Base-by-base conservation (phyloP, 2,329 filamentous ascomycete species). In the Diaporthe sp. region DNA sequence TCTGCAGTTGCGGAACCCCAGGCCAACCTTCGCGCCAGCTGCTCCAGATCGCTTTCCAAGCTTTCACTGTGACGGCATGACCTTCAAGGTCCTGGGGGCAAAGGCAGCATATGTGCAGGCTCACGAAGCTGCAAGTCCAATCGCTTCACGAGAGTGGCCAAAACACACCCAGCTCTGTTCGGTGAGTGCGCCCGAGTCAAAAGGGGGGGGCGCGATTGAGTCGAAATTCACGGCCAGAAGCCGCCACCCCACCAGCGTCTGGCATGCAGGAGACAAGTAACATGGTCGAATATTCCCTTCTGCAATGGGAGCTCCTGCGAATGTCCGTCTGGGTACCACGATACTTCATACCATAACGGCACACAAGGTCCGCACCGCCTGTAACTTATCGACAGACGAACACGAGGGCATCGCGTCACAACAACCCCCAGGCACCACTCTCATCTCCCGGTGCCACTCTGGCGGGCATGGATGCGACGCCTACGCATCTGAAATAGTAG, bases 401-500 rank as follows among this genome's bases (percentile, higher is more conserved):
- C 49, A 70, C 65, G 65, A 70, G 49, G 34, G 34, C 49, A 55
- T 55, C 49, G 49, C 49, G 49, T 42, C 65, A 70, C 65, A 70
- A 42, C 49, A 19, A 42, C n/a, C 42, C 4, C 37, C 39, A 15
- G 34, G 49, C n/a, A 55, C 49, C 65, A 70, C 65, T 53, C 46
- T 68, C 65, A 55, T 70, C 49, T 55, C 49, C 65, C 65, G 46
- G 46, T 42, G 34, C 49, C 49, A 34, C 65, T 39, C 44, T 53
- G 7, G 2, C 34, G 22, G 49, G 65, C 65, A 53, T 55, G 65
- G 65, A 22, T 67, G 39, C 19, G 44, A 51, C 25, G 44, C 62
- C 62, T 55, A 42, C 34, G 46, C 49, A 70, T 42, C 65, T 70
- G 22, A 55, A 70, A 39, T 42, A 55, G 65, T 70, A 70, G 65